A percentile compares a stretch with the other conserved stretches of the same genome.
Evolutionary conservation across 1,284 basidiomycete genomes (phyloP).

Genomic region (Thecaphora thlaspeos): DNA sequence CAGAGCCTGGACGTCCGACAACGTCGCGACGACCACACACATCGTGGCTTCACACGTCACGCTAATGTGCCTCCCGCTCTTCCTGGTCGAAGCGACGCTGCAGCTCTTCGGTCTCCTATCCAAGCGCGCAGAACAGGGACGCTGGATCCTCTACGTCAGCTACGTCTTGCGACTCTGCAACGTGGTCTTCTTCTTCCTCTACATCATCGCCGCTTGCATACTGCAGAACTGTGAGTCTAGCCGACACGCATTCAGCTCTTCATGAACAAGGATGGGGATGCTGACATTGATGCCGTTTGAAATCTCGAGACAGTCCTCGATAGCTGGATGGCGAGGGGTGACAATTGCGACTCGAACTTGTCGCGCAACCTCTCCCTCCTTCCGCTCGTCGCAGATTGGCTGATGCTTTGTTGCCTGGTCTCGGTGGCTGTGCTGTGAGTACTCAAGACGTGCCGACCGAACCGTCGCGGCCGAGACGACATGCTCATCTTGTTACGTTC

Average conservation of each 20-base stretch:
- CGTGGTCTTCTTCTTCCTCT: slow-evolving; percentile 18
- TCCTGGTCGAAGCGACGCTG: slow-evolving; percentile 18
- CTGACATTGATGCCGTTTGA: slow-evolving; percentile 20
- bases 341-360: slow-evolving; percentile 7
- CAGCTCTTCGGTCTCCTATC: slow-evolving; percentile 23
- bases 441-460: too few relatives aligned
- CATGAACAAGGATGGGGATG: too few relatives aligned
- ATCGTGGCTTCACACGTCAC: slow-evolving; percentile 7
- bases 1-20: background rate
- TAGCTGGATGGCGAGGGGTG: background rate
- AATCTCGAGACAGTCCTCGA: background rate
- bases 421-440: slow-evolving; percentile 19
- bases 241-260: too few relatives aligned
- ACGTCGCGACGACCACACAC: background rate
- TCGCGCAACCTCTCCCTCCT: slow-evolving; percentile 20
- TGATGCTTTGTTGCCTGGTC: slow-evolving; percentile 11
- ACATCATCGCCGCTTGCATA: slow-evolving; percentile 11
- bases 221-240: background rate
- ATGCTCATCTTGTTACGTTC: background rate
- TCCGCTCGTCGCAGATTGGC: slow-evolving; percentile 16
- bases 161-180: slow-evolving; percentile 12
- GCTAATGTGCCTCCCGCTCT: slow-evolving; percentile 13
- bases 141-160: slow-evolving; percentile 13
- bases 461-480: too few relatives aligned
- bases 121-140: slow-evolving; percentile 9